Conservation (phyloP, 495 filamentous ascomycete species). For the Hypoxylon crocopeplum region DNA sequence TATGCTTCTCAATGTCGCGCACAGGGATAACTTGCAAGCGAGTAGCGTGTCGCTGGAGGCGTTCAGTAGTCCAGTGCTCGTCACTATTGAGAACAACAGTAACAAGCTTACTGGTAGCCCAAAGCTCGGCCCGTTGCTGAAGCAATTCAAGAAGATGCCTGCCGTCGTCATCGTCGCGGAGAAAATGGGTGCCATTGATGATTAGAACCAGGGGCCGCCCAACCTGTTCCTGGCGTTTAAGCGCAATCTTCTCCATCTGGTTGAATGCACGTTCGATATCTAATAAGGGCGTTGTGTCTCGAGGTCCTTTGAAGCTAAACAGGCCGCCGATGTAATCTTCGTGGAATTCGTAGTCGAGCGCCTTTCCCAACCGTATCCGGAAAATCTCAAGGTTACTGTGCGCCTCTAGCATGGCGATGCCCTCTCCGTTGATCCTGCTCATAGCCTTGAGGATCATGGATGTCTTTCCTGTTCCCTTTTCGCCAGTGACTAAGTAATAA, state of each 20-base stretch:
- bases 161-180: not conserved
- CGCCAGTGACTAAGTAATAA: not conserved
- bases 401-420: not conserved
- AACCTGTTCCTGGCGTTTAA: not conserved
- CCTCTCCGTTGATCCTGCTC: not conserved
- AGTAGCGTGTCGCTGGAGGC: not conserved
- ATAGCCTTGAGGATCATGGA: not conserved
- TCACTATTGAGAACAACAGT: not conserved
- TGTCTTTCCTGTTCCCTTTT: not conserved
- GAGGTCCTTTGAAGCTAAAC: not conserved
- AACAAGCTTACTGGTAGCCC: not conserved
- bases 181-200: not conserved
- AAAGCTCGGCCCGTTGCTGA: not conserved
- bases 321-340: not conserved
- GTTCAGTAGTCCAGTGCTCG: not conserved
- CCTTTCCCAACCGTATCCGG: not conserved
- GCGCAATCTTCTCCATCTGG: not conserved
- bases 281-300: not conserved
- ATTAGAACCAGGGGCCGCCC: not conserved
- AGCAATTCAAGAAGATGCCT: not conserved
- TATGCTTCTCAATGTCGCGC: not conserved
- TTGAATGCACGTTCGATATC: not conserved
- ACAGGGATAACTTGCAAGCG: not conserved
- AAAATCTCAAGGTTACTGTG: not conserved
- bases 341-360: not conserved